Percentiles rank a stretch among this genome's conserved stretches.
Evolutionary conservation across 495 filamentous ascomycete species (phyloP).

Genomic region (Geoglossum glabrum): DNA sequence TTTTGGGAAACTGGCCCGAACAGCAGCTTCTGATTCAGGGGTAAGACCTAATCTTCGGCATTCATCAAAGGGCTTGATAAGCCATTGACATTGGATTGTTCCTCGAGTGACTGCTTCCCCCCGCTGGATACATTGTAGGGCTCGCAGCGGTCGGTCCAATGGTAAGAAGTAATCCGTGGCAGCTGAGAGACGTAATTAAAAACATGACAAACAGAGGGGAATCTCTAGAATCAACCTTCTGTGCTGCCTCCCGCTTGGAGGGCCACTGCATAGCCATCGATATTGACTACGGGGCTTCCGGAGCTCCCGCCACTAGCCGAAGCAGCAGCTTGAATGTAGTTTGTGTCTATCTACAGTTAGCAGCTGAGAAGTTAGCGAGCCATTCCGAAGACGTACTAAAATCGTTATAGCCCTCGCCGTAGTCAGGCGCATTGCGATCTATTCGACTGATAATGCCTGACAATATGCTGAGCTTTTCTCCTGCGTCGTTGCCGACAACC

Average conservation of each 20-base stretch:
- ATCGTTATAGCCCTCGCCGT: constrained; percentile 94
- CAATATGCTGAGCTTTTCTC: constrained; percentile 94
- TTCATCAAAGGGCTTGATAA: constrained; percentile 93
- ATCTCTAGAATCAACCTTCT: constrained; percentile 23
- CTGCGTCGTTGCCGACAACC: constrained; percentile 96
- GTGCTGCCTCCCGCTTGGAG: constrained; percentile 85
- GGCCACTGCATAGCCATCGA: constrained; percentile 81
- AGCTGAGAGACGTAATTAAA: constrained; percentile 22
- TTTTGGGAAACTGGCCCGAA: constrained; percentile 65
- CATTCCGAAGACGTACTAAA: constrained; percentile 36
- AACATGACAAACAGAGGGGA: not conserved
- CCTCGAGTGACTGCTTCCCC: constrained; percentile 58
- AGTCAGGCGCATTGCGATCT: constrained; percentile 92
- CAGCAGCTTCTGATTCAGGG: constrained; percentile 63
- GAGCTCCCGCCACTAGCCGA: constrained; percentile 93
- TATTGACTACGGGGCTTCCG: constrained; percentile 89
- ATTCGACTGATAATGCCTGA: constrained; percentile 93
- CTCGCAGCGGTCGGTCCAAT: constrained; percentile 69
- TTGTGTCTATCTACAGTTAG: constrained; percentile 36
- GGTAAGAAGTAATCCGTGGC: constrained; percentile 97
- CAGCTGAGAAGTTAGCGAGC: not conserved
- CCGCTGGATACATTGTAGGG: constrained; percentile 65
- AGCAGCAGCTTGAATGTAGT: constrained; percentile 96
- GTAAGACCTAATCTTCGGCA: constrained; percentile 77
- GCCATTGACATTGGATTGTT: constrained; percentile 96